A percentile compares a stretch with the other conserved stretches of the same genome.
Conservation (phyloP, 495 filamentous ascomycete species). For the Penicillium canescens region DNA sequence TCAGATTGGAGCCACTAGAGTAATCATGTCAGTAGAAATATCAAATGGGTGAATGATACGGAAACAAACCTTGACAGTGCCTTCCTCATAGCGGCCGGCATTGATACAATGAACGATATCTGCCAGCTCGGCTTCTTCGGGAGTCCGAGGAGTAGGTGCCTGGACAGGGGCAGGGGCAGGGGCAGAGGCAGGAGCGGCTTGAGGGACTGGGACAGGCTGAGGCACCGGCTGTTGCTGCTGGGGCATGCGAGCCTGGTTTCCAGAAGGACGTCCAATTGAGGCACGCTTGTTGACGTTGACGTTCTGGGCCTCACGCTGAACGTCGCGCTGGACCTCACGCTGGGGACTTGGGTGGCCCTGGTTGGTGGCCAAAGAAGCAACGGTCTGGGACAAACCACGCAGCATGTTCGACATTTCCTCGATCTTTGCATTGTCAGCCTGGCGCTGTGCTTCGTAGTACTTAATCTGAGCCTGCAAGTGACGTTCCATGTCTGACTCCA, state of each 20-base stretch:
- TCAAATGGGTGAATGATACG: neutral
- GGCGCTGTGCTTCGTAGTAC: conserved; percentile 66
- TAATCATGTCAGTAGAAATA: conserved; percentile 20
- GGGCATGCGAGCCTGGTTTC: conserved; percentile 10
- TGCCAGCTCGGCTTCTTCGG: conserved; percentile 65
- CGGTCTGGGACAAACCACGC: conserved; percentile 66
- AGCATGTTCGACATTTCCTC: conserved; percentile 78
- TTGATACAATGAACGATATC: conserved; percentile 66
- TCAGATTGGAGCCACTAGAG: conserved; percentile 82
- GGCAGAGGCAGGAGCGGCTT: conserved; percentile 21
- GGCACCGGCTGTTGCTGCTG: conserved; percentile 16
- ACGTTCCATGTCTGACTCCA: conserved; percentile 64
- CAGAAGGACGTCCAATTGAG: conserved; percentile 8
- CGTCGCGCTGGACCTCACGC: conserved; percentile 25
- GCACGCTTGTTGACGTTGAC: conserved; percentile 9
- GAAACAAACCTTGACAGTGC: conserved; percentile 57
- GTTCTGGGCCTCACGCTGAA: neutral
- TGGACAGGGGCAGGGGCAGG: conserved; percentile 4
- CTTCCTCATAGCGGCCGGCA: conserved; percentile 69
- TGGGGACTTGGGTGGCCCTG: conserved; percentile 56
- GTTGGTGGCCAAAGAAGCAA: conserved; percentile 67
- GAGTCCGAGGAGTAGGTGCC: conserved; percentile 33
- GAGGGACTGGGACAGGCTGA: conserved; percentile 21
- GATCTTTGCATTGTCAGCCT: conserved; percentile 73
- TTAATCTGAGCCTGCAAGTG: conserved; percentile 62